Base-by-base conservation (phyloP, 768 basidiomycete genomes). In the Artomyces pyxidatus region DNA sequence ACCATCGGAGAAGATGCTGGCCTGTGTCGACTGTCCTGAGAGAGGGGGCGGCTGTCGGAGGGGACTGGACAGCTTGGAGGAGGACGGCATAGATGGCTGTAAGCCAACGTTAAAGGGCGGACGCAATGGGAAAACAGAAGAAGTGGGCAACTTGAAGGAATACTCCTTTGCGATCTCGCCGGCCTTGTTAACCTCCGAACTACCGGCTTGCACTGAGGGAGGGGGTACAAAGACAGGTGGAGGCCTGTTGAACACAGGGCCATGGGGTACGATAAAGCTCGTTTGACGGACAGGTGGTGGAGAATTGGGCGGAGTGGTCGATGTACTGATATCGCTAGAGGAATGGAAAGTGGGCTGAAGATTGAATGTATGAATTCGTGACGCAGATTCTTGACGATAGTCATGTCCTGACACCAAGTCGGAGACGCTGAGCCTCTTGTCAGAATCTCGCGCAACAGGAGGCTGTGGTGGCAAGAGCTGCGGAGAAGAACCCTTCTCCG, bases 171-270 rank as follows among this genome's bases (percentile, higher is more conserved):
- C 22, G 22, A 42, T 52, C 50, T 26, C 48, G 38, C 35, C 12
- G 53, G 12, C 59, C 60, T 23, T 48, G 59, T 26, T 60, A 42
- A 30, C 3, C 14, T 27, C 11, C 16, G 40, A 40, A 42, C 49
- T 57, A 48, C 53, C 55, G 45, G 52, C 49, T 45, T 57, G 58
- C 23, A 47, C 50, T 0, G 64, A 57, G 23, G 78, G 76, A 39
- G 80, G 73, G 16, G 75, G 70, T 39, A 77, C 75, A 11, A 80
- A 60, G 6, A 59, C 64, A 23, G 61, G 58, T 25, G 65, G 63
- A 11, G 69, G 74, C 57, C 80, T 83, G 56, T 77, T 79, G 67
- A 86, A 85, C 4, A 83, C 78, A 3, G 76, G 74, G 12, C 65
- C 71, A 14, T 67, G 51, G 10, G 70, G 70, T 26, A 65, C 58